phyloP scores from a whole-genome alignment of 1,284 basidiomycete species.

The Trichosporon inkin region DNA sequence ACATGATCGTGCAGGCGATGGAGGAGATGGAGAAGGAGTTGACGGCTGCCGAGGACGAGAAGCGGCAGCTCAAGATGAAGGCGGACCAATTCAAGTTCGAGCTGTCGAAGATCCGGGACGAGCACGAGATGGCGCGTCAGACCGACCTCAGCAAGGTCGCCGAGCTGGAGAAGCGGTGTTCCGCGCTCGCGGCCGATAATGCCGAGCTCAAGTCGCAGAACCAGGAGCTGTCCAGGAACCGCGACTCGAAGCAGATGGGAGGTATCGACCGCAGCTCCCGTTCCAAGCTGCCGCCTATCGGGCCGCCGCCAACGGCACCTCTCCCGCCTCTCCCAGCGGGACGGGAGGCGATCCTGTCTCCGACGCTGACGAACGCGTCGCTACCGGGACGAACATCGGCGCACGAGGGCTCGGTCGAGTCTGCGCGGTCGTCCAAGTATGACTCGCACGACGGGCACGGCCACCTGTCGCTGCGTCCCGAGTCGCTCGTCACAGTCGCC shows the following conservation, averaged over 20 bases:
- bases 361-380: slow-evolving; percentile 18
- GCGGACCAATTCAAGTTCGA: slow-evolving; percentile 46
- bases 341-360: slow-evolving; percentile 23
- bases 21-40: slow-evolving; percentile 42
- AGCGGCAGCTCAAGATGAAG: slow-evolving; percentile 45
- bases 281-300: slow-evolving; percentile 37
- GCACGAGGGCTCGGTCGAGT: slow-evolving; percentile 22
- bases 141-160: slow-evolving; percentile 31
- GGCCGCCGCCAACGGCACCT: slow-evolving; percentile 43
- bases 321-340: slow-evolving; percentile 39
- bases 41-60: slow-evolving; percentile 37
- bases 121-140: slow-evolving; percentile 36
- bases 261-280: slow-evolving; percentile 18
- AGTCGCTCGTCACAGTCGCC: slow-evolving; percentile 15
- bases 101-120: slow-evolving; percentile 40
- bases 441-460: slow-evolving; percentile 22
- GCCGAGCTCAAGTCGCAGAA: slow-evolving; percentile 26
- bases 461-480: slow-evolving; percentile 11
- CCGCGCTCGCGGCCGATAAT: slow-evolving; percentile 15
- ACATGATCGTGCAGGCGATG: slow-evolving; percentile 33
- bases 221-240: slow-evolving; percentile 28
- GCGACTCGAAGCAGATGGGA: slow-evolving; percentile 28
- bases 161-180: slow-evolving; percentile 29
- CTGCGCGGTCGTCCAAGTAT: slow-evolving; percentile 19
- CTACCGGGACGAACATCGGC: slow-evolving; percentile 13